phyloP scores from a whole-genome alignment of 805 yeast species.

The Gaillardinia entomophila region DNA sequence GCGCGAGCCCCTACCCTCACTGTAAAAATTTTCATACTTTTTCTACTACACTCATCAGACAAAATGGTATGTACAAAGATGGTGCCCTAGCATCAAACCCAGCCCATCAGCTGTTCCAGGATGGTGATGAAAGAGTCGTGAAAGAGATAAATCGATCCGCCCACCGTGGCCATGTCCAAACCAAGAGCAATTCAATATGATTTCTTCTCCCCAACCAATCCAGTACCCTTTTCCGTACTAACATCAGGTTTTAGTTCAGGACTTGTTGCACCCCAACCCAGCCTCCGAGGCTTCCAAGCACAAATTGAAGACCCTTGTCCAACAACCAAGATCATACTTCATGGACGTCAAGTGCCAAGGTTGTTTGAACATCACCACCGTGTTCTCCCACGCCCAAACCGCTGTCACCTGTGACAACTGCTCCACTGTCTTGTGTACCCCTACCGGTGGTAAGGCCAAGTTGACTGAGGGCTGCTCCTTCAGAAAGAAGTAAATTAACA shows the following conservation, averaged over 20 bases:
- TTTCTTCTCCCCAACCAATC: conserved; percentile 3
- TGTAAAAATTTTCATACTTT: conserved; percentile 1
- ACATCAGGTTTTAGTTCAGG: conserved; percentile 35
- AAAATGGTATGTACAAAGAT: background rate
- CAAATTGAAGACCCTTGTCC: conserved; percentile 36
- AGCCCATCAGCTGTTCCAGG: no score
- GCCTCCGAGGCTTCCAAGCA: conserved; percentile 33
- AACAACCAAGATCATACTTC: conserved; percentile 37
- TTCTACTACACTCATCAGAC: conserved; percentile 4
- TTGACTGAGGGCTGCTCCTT: conserved; percentile 38
- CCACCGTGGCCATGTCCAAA: background rate
- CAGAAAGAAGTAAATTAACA: conserved; percentile 36
- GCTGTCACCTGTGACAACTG: conserved; percentile 39
- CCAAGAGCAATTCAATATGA: background rate
- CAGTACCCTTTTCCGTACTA: background rate
- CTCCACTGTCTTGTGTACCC: conserved; percentile 34
- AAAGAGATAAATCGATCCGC: no score
- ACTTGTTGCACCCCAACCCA: conserved; percentile 36
- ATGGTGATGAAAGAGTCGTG: no score
- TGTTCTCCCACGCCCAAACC: conserved; percentile 38
- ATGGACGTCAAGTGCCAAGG: conserved; percentile 40
- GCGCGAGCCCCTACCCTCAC: background rate
- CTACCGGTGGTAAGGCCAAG: conserved; percentile 40
- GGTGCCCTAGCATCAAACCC: no score
- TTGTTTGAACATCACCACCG: conserved; percentile 36